Base-by-base conservation (phyloP, 2,329 filamentous ascomycete species). In the Blastomyces emzantsi region DNA sequence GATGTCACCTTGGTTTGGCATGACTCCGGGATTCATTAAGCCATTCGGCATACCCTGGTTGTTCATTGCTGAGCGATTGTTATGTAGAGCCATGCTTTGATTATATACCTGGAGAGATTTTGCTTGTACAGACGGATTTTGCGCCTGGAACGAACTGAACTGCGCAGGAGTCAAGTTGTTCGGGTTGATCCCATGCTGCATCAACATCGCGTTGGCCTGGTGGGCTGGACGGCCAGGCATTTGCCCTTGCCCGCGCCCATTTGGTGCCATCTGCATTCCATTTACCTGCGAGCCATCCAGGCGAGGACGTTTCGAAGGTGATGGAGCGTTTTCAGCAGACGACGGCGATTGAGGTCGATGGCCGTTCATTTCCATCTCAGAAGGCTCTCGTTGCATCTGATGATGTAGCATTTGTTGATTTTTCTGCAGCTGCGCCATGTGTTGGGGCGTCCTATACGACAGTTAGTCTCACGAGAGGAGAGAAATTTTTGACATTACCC, bases 91-190 rank as follows among this genome's bases (percentile, higher is more conserved):
- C 74, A 96, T 84, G 77, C 87, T 90, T 77, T 90, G 87, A 74
- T 90, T 87, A 83, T 96, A 96, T 75, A 90, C 87, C 77, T 91
- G 87, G 76, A 96, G 89, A 72, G 88, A 88, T 81, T 95, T 95
- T 73, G 87, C 83, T 80, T 93, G 90, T 67, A 86, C 82, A 68
- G 81, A 81, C 64, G 84, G 83, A 64, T 74, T 75, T 67, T 72
- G 75, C 78, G 81, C 77, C 74, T 81, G 82, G 75, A 87, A 83
- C 68, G 80, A 79, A 76, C 87, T 85, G 77, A 95, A 88, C 79
- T 94, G 89, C 73, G 88, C 84, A 74, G 84, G 82, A 73, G 86
- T 89, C 79, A 96, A 84, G 74, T 83, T 82, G 73, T 82, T 83
- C 72, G 88, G 85, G 76, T 90, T 88, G 78, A 96, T 89, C 72